Percentiles rank a stretch among this genome's conserved stretches.
These are phyloP conservation scores for Trichothecium sympodiale DNA, from an alignment of 2,329 filamentous ascomycete genomes.

Conservation along the genomic window DNA sequence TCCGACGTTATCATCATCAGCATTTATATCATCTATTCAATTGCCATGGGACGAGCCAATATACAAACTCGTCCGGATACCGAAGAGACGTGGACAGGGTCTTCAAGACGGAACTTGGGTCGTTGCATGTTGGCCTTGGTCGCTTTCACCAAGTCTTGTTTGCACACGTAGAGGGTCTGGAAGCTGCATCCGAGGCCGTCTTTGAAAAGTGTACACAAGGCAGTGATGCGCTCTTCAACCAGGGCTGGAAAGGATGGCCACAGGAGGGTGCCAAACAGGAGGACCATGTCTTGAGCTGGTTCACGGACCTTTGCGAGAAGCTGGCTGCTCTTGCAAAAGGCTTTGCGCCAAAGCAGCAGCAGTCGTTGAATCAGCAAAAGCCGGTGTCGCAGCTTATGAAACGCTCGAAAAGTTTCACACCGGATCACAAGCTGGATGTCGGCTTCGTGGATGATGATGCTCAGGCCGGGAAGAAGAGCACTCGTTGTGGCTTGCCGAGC, in stretches of 20 bases:
- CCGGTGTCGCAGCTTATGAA: constrained; percentile 15
- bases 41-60: constrained; percentile 19
- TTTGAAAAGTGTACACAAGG: constrained; percentile 22
- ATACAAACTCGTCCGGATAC: constrained; percentile 23
- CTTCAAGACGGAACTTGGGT: constrained; percentile 21
- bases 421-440: constrained; percentile 14
- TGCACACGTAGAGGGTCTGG: constrained; percentile 16
- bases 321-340: constrained; percentile 15
- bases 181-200: constrained; percentile 18
- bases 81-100: constrained; percentile 19
- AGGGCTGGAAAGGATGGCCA: constrained; percentile 23
- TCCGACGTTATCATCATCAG: constrained; percentile 13
- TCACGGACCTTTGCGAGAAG: constrained; percentile 16
- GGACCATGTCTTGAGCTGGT: constrained; percentile 23
- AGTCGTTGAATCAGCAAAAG: constrained; percentile 11
- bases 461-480: constrained; percentile 13
- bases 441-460: constrained; percentile 21
- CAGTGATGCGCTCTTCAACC: constrained; percentile 16
- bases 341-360: constrained; percentile 9
- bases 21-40: constrained; percentile 16
- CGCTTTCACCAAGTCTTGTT: constrained; percentile 22
- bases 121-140: constrained; percentile 21
- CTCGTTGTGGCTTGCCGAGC: too few relatives aligned
- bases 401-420: constrained; percentile 12
- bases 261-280: constrained; percentile 20